Base-by-base conservation (phyloP, 164 flowering plant species). In the Magnolia kwangsiensis region DNA sequence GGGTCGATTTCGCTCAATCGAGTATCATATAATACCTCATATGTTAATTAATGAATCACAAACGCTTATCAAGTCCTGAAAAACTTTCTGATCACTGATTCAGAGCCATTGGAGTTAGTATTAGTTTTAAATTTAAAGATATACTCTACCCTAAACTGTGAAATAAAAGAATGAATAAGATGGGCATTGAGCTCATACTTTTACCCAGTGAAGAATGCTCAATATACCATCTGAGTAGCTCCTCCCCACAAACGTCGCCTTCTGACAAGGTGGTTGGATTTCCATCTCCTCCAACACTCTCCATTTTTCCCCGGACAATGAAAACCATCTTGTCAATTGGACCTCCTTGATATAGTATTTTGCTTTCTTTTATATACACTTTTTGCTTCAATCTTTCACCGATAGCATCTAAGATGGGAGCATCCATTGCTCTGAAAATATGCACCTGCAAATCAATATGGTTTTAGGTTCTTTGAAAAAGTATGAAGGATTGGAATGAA, bases 181-280 rank as follows among this genome's bases (percentile, higher is more conserved):
- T 4, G 29, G 31, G n/a, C 45, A 68, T 19, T 3, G 29, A 5
- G 55, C 81, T 21, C 6, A 14, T 21, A 90, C 97, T 96, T 89
- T 75, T 87, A 78, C 81, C 80, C 73, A 83, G 78, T 2, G 90
- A 77, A 78, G 86, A 82, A 65, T 89, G 86, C 78, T 92, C 94
- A 55, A 95, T 92, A 84, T 88, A 90, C 95, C 94, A 90, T 49
- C 87, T 84, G 29, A 95, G 92, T 71, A 95, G 97, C 85, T 92
- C 97, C 78, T 92, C 98, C 8, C 98, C 97, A 76, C 91, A 89
- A 67, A 86, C 89, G 82, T 88, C 91, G 59, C 95, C 95, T 82
- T 89, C 97, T 58, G 85, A 80, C 76, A 92, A 82, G 24, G 84
- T 78, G 50, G 77, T 73, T 55, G 61, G 61, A 73, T 68, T 80